Evolutionary conservation across 2,329 filamentous ascomycete species (phyloP).

Genomic region (Sphaerulina vaccinii): DNA sequence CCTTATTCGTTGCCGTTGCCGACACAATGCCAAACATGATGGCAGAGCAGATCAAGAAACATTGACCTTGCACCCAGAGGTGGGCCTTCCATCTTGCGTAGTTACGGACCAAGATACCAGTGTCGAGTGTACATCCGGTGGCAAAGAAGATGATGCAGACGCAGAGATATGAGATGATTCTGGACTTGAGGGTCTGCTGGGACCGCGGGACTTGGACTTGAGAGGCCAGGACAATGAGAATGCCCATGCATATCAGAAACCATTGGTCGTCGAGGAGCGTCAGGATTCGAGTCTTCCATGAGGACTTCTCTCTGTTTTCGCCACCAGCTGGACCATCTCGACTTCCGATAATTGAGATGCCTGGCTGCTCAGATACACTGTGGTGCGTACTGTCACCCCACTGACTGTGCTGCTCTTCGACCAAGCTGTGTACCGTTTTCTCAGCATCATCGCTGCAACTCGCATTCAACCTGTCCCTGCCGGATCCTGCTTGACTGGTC

Average conservation of each 20-base stretch:
- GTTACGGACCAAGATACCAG: constrained; percentile 60
- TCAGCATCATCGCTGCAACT: too few species aligned
- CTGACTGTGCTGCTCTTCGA: too few species aligned
- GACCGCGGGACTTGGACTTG: constrained; percentile 57
- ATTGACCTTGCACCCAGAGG: constrained; percentile 64
- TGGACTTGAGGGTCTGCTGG: constrained; percentile 51
- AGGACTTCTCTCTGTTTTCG: background rate
- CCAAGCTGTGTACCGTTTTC: too few species aligned
- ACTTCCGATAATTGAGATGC: too few species aligned
- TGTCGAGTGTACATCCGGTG: constrained; percentile 67
- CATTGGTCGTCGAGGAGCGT: constrained; percentile 54
- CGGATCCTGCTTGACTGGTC: too few species aligned
- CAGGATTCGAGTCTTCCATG: constrained; percentile 4
- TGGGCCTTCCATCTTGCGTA: constrained; percentile 67
- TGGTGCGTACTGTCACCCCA: too few species aligned
- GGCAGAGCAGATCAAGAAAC: constrained; percentile 65
- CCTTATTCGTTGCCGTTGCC: constrained; percentile 49
- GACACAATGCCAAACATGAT: constrained; percentile 59
- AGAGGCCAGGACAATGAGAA: constrained; percentile 54
- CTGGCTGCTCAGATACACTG: too few species aligned
- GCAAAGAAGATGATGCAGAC: constrained; percentile 70
- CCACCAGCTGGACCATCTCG: background rate
- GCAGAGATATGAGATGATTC: constrained; percentile 62
- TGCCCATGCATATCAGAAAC: constrained; percentile 62
- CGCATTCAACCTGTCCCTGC: too few species aligned